phyloP scores from a whole-genome alignment of 345 rosid species.

The Heritiera littoralis region DNA sequence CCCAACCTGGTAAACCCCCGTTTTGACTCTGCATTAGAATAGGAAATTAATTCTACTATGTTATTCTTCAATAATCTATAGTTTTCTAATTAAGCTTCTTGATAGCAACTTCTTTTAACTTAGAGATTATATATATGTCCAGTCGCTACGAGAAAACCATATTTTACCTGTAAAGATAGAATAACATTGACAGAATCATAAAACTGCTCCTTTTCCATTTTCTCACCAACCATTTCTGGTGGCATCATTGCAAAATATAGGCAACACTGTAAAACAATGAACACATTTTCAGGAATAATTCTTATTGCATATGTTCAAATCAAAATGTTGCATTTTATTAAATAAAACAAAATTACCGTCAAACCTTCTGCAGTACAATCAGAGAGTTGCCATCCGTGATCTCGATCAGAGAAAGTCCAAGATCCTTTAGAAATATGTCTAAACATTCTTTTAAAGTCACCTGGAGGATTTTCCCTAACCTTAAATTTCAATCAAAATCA shows the following conservation, averaged over 20 bases:
- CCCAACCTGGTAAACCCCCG: slow-evolving; percentile 76
- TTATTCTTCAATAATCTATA: too few species aligned
- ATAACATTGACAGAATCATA: slow-evolving; percentile 57
- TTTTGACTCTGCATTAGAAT: slow-evolving; percentile 40
- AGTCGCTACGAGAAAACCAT: background rate
- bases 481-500: slow-evolving; percentile 38
- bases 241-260: slow-evolving; percentile 49
- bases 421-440: slow-evolving; percentile 60
- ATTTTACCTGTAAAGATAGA: slow-evolving; percentile 50
- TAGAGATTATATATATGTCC: too few species aligned
- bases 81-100: too few species aligned
- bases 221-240: slow-evolving; percentile 52
- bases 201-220: slow-evolving; percentile 40
- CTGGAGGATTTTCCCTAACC: slow-evolving; percentile 46
- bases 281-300: background rate
- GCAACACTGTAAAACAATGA: slow-evolving; percentile 19
- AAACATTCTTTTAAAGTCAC: slow-evolving; percentile 52
- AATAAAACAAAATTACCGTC: slow-evolving; percentile 29
- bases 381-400: slow-evolving; percentile 67
- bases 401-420: slow-evolving; percentile 69
- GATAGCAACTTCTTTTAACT: too few species aligned
- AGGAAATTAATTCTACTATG: background rate
- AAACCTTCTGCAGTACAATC: slow-evolving; percentile 68
- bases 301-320: background rate
- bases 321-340: background rate